Conservation (phyloP, 495 filamentous ascomycete species). For the Terfezia boudieri region DNA sequence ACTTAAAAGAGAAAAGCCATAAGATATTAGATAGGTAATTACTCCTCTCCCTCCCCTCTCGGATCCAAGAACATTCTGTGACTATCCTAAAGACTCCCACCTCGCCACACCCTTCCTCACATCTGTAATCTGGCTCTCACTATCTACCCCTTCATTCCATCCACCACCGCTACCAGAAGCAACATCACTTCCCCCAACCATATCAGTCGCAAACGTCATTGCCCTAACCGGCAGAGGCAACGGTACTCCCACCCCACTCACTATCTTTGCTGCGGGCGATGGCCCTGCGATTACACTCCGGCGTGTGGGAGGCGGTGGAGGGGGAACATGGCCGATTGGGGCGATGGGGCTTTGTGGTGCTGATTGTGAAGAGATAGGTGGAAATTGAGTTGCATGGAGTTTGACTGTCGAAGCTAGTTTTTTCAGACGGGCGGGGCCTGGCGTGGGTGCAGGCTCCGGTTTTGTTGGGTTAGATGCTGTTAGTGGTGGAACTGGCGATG, state of each 20-base stretch:
- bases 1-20: no score
- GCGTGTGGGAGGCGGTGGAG: not conserved
- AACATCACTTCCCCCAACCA: not conserved
- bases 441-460: no score
- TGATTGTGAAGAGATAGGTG: not conserved
- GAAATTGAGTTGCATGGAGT: not conserved
- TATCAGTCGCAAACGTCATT: no score
- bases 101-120: not conserved
- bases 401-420: not conserved
- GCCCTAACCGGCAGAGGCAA: not conserved
- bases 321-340: not conserved
- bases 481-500: not conserved
- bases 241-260: no score
- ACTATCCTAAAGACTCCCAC: not conserved
- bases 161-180: not conserved
- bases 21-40: no score
- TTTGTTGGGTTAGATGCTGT: not conserved
- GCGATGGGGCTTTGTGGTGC: not conserved
- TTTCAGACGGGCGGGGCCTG: not conserved
- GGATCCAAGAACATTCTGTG: not conserved
- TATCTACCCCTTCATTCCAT: not conserved
- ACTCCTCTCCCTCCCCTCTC: no score
- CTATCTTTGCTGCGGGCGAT: no score
- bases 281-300: no score
- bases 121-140: not conserved